Conservation (phyloP, 805 yeast species). For the Metschnikowia baotianmanensis region DNA sequence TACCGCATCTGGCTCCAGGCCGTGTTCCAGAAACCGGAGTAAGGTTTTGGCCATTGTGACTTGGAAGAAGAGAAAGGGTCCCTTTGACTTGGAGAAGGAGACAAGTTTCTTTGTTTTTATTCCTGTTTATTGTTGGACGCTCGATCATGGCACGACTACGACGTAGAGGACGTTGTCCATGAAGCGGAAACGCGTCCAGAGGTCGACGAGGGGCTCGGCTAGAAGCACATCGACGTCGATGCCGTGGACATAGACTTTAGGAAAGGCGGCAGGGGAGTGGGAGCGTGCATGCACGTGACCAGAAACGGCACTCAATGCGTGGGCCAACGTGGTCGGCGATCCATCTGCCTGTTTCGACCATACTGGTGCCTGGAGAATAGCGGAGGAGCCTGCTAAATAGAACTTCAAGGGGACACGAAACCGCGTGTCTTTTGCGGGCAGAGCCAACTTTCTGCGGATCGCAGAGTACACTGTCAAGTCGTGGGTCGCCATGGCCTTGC, state of each 20-base stretch:
- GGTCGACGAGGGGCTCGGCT: constrained; percentile 20
- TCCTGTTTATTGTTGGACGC: too few species aligned
- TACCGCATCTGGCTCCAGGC: constrained; percentile 97
- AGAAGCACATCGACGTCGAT: constrained; percentile 22
- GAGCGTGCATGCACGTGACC: constrained; percentile 15
- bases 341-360: constrained; percentile 14
- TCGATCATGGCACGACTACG: constrained; percentile 18
- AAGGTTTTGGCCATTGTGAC: not conserved
- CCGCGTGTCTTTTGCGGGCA: constrained; percentile 16
- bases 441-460: constrained; percentile 25
- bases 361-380: constrained; percentile 32
- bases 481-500: constrained; percentile 48
- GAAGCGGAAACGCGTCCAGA: constrained; percentile 35
- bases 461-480: constrained; percentile 27
- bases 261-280: constrained; percentile 3
- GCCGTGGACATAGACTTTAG: constrained; percentile 31
- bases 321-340: constrained; percentile 16
- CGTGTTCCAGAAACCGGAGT: constrained; percentile 47
- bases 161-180: constrained; percentile 39
- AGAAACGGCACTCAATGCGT: constrained; percentile 11
- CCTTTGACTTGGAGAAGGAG: too few species aligned
- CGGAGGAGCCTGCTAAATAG: constrained; percentile 38
- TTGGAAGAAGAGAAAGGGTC: too few species aligned
- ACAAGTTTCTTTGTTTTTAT: too few species aligned
- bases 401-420: constrained; percentile 49